A percentile compares a stretch with the other conserved stretches of the same genome.
These are phyloP conservation scores for Beta corolliflora DNA, from an alignment of 179 eudicot genomes.

Conservation along the genomic window DNA sequence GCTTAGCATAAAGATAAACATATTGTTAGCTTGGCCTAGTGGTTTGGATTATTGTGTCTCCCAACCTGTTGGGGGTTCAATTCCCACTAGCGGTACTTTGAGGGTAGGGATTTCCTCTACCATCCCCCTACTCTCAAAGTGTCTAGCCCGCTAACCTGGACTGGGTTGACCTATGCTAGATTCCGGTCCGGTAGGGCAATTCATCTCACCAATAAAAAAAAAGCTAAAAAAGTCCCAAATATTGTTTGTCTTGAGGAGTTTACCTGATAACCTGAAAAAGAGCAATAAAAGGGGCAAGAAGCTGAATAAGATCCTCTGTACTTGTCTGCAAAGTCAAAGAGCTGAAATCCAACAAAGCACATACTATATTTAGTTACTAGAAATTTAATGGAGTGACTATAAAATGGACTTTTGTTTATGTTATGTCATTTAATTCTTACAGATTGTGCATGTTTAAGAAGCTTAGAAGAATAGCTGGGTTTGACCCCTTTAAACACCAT, in stretches of 20 bases:
- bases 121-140: too few species aligned
- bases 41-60: too few species aligned
- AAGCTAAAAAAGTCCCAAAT: too few species aligned
- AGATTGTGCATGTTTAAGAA: constrained; percentile 52
- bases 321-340: constrained; percentile 75
- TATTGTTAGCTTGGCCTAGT: not conserved
- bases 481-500: constrained; percentile 44
- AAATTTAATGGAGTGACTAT: not conserved
- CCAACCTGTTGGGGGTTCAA: too few species aligned
- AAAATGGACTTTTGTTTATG: not conserved
- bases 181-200: too few species aligned
- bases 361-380: not conserved
- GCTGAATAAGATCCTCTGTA: constrained; percentile 63
- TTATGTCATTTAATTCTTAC: constrained; percentile 31
- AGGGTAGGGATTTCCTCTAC: too few species aligned
- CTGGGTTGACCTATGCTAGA: too few species aligned
- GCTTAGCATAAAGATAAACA: not conserved
- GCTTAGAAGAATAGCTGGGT: constrained; percentile 44
- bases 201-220: too few species aligned
- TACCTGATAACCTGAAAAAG: constrained; percentile 85
- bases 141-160: too few species aligned
- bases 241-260: not conserved
- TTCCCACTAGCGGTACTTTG: too few species aligned
- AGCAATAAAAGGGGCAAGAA: constrained; percentile 92
- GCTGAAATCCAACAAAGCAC: constrained; percentile 33